Base-by-base conservation (phyloP, 768 basidiomycete species). In the Galerina sulciceps region DNA sequence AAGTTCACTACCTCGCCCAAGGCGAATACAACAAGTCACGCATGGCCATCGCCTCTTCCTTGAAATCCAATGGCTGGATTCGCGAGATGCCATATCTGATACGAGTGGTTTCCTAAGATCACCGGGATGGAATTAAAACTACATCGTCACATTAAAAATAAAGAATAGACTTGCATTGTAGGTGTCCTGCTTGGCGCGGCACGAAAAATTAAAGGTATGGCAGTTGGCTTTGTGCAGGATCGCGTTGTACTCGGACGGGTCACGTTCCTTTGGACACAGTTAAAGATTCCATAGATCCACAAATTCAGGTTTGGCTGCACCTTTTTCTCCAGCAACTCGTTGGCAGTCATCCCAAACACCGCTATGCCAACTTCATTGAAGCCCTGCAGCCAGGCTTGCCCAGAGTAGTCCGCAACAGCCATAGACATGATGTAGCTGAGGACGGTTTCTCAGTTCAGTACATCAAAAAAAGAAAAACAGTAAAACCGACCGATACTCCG, bases 351-450 rank as follows among this genome's bases (percentile, higher is more conserved):
- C 22, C 86, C 90, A 61, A 98, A 88, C 13, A 99, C 74, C 3
- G 78, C 75, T 52, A 86, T 72, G 4, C 94, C 96, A 34, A 90
- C 85, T 5, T 99, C 97, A 70, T 99, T 97, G 81, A 99, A 99
- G 4, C 92, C 94, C 61, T 93, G 92, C 44, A 98, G 77, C 96
- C 96, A 99, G 15, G 87, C 83, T 72, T 96, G 93, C 17, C 87
- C 88, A 15, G 93, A 91, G 76, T 88, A 85, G 71, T 99, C 96
- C 15, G 93, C 85, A 2, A 94, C 88, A 46, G 91, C 92, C 77
- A 97, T 81, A 38, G 87, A 83, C 63, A 99, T 81, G 67, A 96
- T 88, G 64, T 91, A 93, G 53, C 91, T 91, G 47, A 26, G 53
- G 26, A 31, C 26, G 11, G 14, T 18, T 6, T 20, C 22, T 11